Evolutionary conservation across 176 grass and related monocot species (phyloP), one percentile per base, ranked within the genome.

Genomic region (Thinopyrum elongatum): DNA sequence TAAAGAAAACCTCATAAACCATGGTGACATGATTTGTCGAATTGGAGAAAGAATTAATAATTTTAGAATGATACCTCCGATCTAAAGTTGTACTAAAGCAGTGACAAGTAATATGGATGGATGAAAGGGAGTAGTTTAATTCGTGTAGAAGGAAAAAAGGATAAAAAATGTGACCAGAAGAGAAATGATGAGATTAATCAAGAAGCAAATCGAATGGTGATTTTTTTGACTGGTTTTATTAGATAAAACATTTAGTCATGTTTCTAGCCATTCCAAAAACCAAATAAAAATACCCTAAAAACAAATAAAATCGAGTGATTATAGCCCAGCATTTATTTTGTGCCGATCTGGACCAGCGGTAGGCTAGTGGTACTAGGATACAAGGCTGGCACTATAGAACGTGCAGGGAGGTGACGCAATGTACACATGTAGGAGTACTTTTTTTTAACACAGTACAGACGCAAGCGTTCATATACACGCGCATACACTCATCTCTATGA

Each of bases 381-480:
- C 76, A 81, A 76, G 78, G 44, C 49, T 64, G 84, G 63, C 80
- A 82, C 78, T 79, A 49, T 79, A 73, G 77, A 87, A 83, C 84
- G 82, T 91, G 86, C 89, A 82, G 21, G 53, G 73, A 39, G 60
- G 49, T 68, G 59, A 33, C 62, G 59, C 86, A 63, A 51, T 55
- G 92, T 11, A 77, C 60, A 33, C 84, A 60, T 62, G 39, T 17
- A 33, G 35, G 36, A 31, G 22, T 33, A 28, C 61, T 31, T n/a
- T n/a, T n/a, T n/a, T n/a, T n/a, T n/a, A n/a, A n/a, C n/a, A n/a
- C n/a, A n/a, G n/a, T n/a, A n/a, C n/a, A n/a, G n/a, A n/a, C n/a
- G n/a, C n/a, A n/a, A n/a, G n/a, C n/a, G n/a, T n/a, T n/a, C n/a
- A n/a, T n/a, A n/a, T n/a, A n/a, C n/a, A n/a, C n/a, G n/a, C n/a